Evolutionary conservation across 257 asterid genomes (phyloP).

Genomic region (Capsicum chinense): DNA sequence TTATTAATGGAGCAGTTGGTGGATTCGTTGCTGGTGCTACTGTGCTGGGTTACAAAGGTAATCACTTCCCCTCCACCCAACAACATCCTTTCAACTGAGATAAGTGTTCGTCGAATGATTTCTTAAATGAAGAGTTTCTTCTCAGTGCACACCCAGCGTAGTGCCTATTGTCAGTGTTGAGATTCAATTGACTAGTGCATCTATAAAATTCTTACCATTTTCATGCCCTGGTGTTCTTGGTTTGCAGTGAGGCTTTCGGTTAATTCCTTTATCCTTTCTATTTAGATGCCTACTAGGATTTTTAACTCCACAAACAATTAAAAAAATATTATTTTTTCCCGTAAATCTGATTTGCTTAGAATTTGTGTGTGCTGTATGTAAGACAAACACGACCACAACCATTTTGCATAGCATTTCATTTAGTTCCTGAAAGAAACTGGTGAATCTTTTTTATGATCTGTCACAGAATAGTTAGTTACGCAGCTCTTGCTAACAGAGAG

Average conservation of each 20-base stretch:
- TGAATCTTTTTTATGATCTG: neutral
- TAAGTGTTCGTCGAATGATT: constrained; percentile 11
- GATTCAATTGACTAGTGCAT: neutral
- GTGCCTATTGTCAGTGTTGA: neutral
- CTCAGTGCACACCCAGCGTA: constrained; percentile 16
- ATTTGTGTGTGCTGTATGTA: neutral
- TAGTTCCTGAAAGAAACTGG: neutral
- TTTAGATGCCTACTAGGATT: constrained; percentile 5
- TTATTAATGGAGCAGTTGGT: constrained; percentile 92
- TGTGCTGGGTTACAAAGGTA: constrained; percentile 86
- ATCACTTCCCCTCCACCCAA: constrained; percentile 17
- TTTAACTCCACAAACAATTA: neutral
- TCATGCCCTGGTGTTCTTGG: neutral
- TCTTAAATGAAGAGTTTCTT: neutral
- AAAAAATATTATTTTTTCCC: neutral
- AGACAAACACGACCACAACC: neutral
- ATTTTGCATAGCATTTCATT: neutral
- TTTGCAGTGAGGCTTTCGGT: neutral
- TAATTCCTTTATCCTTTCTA: neutral
- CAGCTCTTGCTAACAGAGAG: neutral
- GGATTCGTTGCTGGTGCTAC: constrained; percentile 95
- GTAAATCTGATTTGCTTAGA: neutral
- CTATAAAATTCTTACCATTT: neutral
- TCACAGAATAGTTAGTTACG: constrained; percentile 16
- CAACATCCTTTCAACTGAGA: neutral